Base-by-base conservation (phyloP, 306 rosid genomes). In the Carpinus fangiana region DNA sequence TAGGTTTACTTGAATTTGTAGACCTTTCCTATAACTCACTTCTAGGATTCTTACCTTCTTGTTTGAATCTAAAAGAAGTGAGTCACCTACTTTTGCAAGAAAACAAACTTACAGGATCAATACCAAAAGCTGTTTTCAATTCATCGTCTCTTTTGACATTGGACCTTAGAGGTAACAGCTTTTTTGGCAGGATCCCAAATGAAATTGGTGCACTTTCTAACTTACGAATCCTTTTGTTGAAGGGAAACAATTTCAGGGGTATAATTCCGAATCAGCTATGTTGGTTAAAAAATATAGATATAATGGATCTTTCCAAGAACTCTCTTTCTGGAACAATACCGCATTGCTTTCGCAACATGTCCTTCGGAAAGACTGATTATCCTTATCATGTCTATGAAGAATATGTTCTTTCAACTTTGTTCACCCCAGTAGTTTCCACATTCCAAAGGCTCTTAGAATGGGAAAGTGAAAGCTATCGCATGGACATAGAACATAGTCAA, bases 251-350 rank as follows among this genome's bases (percentile, higher is more conserved):
- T 1, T 70, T 78, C 0, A 23, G 72, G 23, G 81, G 81, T 9
- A 23, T 26, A 10, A 70, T 78, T 36, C 75, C 81, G 13, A 26
- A 11, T 7, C 61, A 78, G 26, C 4, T 69, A 34, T 77, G 81
- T 2, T 50, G 18, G 21, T 28, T 43, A 8, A 7, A 8, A 3
- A 9, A 78, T 0, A 43, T 78, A n/a, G 43, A 50, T 7, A 46
- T 78, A 7, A 2, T 78, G 70, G 76, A 78, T 71, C 71, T 78
- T 31, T 78, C 81, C 4, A 17, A 0, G 18, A 78, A 78, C 45
- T 18, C 21, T 12, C 56, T 78, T 43, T 55, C 7, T 70, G 76
- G 81, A 8, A 23, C 62, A n/a, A 47, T 78, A 50, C 81, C 81
- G 1, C 8, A 55, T 1, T 78, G 81, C 60, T 28, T 78, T 11